Evolutionary conservation across 345 rosid species (phyloP).

Genomic region (Eutrema yunnanense): DNA sequence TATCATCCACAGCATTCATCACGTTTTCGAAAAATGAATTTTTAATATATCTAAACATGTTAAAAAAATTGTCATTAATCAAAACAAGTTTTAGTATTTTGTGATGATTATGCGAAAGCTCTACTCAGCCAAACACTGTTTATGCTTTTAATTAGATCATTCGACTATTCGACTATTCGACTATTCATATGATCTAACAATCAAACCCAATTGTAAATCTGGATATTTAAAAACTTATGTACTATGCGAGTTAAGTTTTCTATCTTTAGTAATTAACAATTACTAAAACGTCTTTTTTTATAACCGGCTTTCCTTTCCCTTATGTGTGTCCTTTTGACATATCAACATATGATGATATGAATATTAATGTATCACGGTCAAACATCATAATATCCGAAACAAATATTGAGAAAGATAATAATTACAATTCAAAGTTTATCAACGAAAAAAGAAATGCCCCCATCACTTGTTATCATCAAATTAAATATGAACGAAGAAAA

Average conservation of each 20-base stretch:
- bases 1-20: too few species aligned
- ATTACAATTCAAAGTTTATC: background rate
- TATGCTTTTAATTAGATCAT: too few species aligned
- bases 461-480: conserved; percentile 1
- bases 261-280: background rate
- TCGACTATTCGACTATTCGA: too few species aligned
- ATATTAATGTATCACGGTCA: background rate
- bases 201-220: background rate
- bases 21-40: too few species aligned
- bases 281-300: background rate
- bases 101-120: too few species aligned
- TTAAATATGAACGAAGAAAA: background rate
- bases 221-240: background rate
- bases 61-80: too few species aligned
- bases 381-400: background rate
- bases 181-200: too few species aligned
- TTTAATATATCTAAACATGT: too few species aligned
- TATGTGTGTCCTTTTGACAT: background rate
- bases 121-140: too few species aligned
- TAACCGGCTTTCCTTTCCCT: background rate
- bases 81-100: too few species aligned
- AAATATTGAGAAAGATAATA: background rate
- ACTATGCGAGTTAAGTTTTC: background rate
- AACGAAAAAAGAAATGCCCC: background rate
- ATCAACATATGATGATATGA: background rate